phyloP scores from a whole-genome alignment of 768 basidiomycete genomes.

The Kwoniella pini region DNA sequence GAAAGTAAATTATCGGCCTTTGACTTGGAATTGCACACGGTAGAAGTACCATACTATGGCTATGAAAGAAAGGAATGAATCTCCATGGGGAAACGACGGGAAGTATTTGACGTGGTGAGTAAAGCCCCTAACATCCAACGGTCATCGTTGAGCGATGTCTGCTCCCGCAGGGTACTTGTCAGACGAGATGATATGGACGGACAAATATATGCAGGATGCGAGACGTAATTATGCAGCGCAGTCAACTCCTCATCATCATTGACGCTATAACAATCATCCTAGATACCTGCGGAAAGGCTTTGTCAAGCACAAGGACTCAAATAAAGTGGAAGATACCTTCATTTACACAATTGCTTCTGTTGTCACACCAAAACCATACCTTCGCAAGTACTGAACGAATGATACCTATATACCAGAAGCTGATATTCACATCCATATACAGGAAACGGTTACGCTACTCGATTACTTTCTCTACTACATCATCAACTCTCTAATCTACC shows the following conservation, averaged over 20 bases:
- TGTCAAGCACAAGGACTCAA: constrained; percentile 19
- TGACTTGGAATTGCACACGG: background rate
- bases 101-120: constrained; percentile 23
- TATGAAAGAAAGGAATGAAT: constrained; percentile 1
- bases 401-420: background rate
- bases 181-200: constrained; percentile 26
- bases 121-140: no score
- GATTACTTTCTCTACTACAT: constrained; percentile 34
- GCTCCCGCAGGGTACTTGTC: constrained; percentile 43
- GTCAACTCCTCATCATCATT: background rate
- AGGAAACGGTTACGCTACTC: constrained; percentile 44
- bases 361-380: constrained; percentile 34
- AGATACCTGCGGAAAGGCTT: constrained; percentile 29
- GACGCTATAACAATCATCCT: background rate
- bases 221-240: constrained; percentile 25
- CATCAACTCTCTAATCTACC: constrained; percentile 30
- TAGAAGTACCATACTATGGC: constrained; percentile 7
- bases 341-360: constrained; percentile 42
- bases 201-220: constrained; percentile 37
- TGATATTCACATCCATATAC: background rate
- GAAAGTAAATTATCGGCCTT: background rate
- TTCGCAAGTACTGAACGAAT: constrained; percentile 18
- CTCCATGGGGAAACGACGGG: constrained; percentile 9
- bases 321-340: constrained; percentile 16
- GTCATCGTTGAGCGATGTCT: no score